Evolutionary conservation across 257 asterid species (phyloP), one percentile per base, ranked within the genome.

Genomic region (Echium plantagineum): DNA sequence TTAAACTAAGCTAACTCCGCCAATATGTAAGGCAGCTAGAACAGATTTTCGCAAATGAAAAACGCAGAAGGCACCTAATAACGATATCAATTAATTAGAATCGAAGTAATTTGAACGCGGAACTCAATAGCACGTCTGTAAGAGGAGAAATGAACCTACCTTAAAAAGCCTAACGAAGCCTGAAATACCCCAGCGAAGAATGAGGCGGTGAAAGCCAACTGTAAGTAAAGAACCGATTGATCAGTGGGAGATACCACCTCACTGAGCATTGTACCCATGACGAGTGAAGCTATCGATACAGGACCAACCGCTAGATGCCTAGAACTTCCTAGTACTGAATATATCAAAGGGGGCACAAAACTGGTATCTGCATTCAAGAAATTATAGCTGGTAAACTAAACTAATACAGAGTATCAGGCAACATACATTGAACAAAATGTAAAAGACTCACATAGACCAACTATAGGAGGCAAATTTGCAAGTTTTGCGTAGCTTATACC

Each of bases 401-500:
- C 10, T 60, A 28, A 16, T 26, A n/a, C n/a, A n/a, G n/a, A n/a
- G n/a, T n/a, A 22, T 3, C 12, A 16, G 17, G 28, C 32, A 31
- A 0, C 15, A 18, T 28, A 18, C 58, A 15, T 15, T 18, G 52
- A 21, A 31, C 30, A 22, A 56, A 35, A 16, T 17, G 64, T 32
- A 61, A 38, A 20, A 15, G 6, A 67, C 95, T 85, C 77, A 90
- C 97, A 90, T 38, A 90, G 70, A 2, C 96, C 97, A 42, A 85
- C 59, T 60, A 87, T 85, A 6, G 97, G 96, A 6, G 96, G 96
- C 82, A 90, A 74, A 73, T 90, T 90, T 51, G 97, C 96, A 55
- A 90, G 82, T 73, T 87, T 90, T 31, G 97, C 97, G 63, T 90
- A 90, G 75, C 97, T 87, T 62, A 90, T 90, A 51, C 97, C 97